Conservation (phyloP, 2,329 filamentous ascomycete genomes). For the Penicillium sp. region DNA sequence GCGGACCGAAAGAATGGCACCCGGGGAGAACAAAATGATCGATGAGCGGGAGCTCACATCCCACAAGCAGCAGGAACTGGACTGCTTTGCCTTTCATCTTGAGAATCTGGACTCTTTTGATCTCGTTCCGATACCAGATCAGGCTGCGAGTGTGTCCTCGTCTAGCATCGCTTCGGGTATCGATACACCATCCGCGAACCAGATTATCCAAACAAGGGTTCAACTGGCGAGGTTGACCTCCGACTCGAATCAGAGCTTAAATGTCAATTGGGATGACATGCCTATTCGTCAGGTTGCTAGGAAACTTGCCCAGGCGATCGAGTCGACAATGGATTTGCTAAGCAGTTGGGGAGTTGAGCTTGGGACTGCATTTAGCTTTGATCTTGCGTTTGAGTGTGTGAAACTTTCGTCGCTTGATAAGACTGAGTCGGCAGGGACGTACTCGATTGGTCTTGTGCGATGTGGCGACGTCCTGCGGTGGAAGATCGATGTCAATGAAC, state of each 20-base stretch:
- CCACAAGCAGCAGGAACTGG: constrained; percentile 34
- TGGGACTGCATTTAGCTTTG: constrained; percentile 16
- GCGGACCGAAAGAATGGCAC: constrained; percentile 33
- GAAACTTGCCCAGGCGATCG: constrained; percentile 26
- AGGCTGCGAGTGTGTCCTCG: constrained; percentile 10
- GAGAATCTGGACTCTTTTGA: constrained; percentile 26
- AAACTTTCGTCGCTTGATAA: not conserved
- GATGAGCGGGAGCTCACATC: constrained; percentile 23
- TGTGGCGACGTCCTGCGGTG: constrained; percentile 28
- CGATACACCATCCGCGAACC: not conserved
- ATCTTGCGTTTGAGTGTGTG: constrained; percentile 22
- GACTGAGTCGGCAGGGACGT: constrained; percentile 9
- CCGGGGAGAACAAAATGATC: constrained; percentile 30
- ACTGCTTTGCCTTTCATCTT: constrained; percentile 34
- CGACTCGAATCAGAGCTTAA: not conserved
- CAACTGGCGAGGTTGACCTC: constrained; percentile 28
- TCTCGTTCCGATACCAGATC: constrained; percentile 10
- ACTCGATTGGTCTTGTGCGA: constrained; percentile 18
- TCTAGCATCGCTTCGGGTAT: rapidly evolving
- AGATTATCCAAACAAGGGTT: constrained; percentile 24
- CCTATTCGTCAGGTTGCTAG: constrained; percentile 28
- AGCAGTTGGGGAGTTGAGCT: constrained; percentile 19
- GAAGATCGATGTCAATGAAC: constrained; percentile 25
- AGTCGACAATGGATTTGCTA: constrained; percentile 31
- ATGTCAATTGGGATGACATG: constrained; percentile 28